A percentile compares a stretch with the other conserved stretches of the same genome.
phyloP scores from a whole-genome alignment of 345 rosid genomes.

The Rubroshorea leprosula region DNA sequence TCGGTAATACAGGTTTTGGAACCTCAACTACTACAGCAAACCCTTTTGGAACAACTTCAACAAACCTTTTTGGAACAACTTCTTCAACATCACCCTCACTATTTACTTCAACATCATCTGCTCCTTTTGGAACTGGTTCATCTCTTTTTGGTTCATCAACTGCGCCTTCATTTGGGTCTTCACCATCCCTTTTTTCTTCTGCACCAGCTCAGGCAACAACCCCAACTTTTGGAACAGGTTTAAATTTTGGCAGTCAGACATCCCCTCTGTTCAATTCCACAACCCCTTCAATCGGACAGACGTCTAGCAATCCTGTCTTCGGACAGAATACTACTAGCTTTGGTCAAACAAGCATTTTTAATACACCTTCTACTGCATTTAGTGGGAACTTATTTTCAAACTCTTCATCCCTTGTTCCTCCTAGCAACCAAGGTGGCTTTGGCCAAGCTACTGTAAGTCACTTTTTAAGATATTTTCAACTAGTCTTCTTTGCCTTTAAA shows the following conservation, averaged over 20 bases:
- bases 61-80: conserved; percentile 44
- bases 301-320: conserved; percentile 48
- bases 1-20: conserved; percentile 35
- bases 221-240: conserved; percentile 34
- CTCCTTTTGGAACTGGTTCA: conserved; percentile 42
- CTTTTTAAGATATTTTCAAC: neutral
- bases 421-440: conserved; percentile 35
- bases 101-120: conserved; percentile 39
- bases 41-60: conserved; percentile 31
- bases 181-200: conserved; percentile 51
- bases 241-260: conserved; percentile 45
- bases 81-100: conserved; percentile 37
- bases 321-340: conserved; percentile 48
- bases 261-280: conserved; percentile 50
- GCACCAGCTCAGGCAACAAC: conserved; percentile 35
- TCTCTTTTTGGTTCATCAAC: conserved; percentile 47
- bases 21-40: conserved; percentile 30
- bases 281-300: conserved; percentile 42
- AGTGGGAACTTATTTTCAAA: conserved; percentile 40
- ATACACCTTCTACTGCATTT: conserved; percentile 45
- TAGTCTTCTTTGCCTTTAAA: neutral
- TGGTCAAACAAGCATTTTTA: conserved; percentile 48
- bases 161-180: conserved; percentile 48
- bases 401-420: conserved; percentile 35
- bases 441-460: conserved; percentile 52